Percentiles rank a stretch among this genome's conserved stretches.
Evolutionary conservation across 306 rosid species (phyloP).

Genomic region (Carpinus fangiana): DNA sequence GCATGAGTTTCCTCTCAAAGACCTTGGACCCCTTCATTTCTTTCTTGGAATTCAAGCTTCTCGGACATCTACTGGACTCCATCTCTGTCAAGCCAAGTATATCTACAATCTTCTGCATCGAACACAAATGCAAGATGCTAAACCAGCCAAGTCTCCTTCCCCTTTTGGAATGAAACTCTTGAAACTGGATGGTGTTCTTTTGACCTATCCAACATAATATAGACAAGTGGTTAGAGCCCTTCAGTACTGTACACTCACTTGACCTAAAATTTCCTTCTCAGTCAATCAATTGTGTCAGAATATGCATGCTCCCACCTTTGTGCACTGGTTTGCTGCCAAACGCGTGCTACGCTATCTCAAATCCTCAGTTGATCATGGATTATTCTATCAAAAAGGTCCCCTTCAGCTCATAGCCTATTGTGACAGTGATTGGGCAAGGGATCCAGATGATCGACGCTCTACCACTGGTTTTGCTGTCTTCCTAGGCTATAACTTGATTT

Average conservation of each 20-base stretch:
- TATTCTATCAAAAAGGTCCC: too few species aligned
- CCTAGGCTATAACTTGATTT: too few species aligned
- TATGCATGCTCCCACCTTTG: neutral
- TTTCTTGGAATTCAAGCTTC: too few species aligned
- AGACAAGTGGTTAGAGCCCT: neutral
- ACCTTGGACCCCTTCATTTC: too few species aligned
- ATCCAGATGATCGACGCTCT: too few species aligned
- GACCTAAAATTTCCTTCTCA: neutral
- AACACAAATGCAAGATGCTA: neutral
- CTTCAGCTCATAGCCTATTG: too few species aligned
- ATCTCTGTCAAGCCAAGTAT: neutral
- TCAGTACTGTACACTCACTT: neutral
- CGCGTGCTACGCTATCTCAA: neutral
- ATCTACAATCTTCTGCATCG: too few species aligned
- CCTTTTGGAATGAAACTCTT: neutral
- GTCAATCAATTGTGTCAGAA: neutral
- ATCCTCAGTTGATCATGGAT: neutral
- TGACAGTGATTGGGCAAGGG: too few species aligned
- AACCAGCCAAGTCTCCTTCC: neutral
- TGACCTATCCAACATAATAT: neutral
- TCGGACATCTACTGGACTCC: neutral
- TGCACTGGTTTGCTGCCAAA: neutral
- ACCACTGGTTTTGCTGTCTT: too few species aligned
- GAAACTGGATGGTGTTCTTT: neutral
- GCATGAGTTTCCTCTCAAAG: too few species aligned